Base-by-base conservation (phyloP, 306 rosid species). In the Astragalus glycyphyllos region DNA sequence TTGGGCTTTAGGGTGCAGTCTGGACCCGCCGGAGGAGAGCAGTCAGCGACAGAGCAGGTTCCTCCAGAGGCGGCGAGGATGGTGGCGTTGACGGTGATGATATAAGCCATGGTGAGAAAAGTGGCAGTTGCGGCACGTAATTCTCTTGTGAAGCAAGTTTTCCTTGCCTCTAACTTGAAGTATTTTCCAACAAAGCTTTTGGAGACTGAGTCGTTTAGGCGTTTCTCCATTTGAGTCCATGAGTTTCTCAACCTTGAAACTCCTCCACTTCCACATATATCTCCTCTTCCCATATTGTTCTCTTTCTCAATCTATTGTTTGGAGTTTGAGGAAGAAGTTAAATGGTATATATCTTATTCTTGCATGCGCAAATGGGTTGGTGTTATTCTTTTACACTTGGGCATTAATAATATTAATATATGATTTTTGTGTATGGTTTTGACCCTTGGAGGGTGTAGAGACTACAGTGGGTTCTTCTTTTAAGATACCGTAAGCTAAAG, bases 31-130 rank as follows among this genome's bases (percentile, higher is more conserved):
- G 82, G 87, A 11, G 75, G 7, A 0, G 96, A 80, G 84, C 97
- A 90, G 73, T 94, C 88, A 0, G 91, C 63, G 4, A 65, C 34
- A 4, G 97, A 84, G 69, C 99, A 95, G 0, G 84, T 79, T 9
- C 96, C 97, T 0, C 99, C 99, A 4, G 96, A 89, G 78, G 83
- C 90, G 3, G 88, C 12, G 16, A 91, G 41, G 72, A 95, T 79
- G 74, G 94, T 91, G 76, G 99, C 97, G 69, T 95, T 95, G 79
- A 95, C 96, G 4, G 96, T 83, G 72, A 95, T 89, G 85, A 91
- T 95, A 51, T 95, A 95, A 14, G 96, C 97, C 99, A 95, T 95
- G 60, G 99, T 95, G 65, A 95, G 83, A 41, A 95, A 95, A 17
- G 97, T 95, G 63, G 96, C 96, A 0, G 82, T 76, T 4, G 90